Evolutionary conservation across 805 yeast species (phyloP).

Genomic region (Yarrowia alimentaria): DNA sequence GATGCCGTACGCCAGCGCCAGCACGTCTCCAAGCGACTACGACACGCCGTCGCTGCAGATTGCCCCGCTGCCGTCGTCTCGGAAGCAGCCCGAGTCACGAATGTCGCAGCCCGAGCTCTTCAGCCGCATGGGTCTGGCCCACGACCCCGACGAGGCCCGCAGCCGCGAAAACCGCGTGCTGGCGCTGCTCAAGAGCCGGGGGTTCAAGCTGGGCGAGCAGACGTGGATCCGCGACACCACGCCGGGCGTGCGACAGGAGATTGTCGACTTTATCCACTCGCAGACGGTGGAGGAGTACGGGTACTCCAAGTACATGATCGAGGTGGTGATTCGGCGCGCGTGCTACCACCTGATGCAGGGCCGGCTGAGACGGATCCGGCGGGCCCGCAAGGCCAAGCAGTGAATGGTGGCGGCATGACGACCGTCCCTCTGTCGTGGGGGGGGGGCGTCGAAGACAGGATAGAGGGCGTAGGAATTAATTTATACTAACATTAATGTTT

Average conservation of each 20-base stretch:
- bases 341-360: constrained; percentile 80
- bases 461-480: neutral
- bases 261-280: constrained; percentile 50
- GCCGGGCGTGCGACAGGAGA: constrained; percentile 48
- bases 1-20: neutral
- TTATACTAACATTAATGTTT: neutral
- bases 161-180: constrained; percentile 42
- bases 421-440: too few relatives aligned
- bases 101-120: constrained; percentile 43
- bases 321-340: constrained; percentile 75
- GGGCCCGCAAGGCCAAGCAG: constrained; percentile 35
- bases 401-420: too few relatives aligned
- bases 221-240: constrained; percentile 85
- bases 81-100: constrained; percentile 40
- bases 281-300: constrained; percentile 52
- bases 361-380: constrained; percentile 64
- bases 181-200: constrained; percentile 48
- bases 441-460: too few relatives aligned
- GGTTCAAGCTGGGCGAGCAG: constrained; percentile 70
- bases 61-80: too few relatives aligned
- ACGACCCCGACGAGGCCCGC: constrained; percentile 42
- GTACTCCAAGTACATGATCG: constrained; percentile 55
- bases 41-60: too few relatives aligned
- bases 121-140: constrained; percentile 41
- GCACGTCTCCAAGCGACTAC: constrained; percentile 15